Evolutionary conservation across 257 asterid genomes (phyloP).

Genomic region (Solanum commersonii): DNA sequence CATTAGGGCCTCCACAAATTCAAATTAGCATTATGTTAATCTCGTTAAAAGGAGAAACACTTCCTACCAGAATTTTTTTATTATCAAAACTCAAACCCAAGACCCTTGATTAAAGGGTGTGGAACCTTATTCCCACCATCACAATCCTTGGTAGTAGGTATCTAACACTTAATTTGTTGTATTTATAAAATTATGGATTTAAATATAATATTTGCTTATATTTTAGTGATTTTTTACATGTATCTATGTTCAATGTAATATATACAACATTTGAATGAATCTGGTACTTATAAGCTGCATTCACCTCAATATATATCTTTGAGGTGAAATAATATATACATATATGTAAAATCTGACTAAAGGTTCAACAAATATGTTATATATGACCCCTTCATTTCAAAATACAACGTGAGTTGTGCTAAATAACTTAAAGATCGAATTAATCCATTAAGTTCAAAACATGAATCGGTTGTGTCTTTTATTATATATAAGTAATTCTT

Average conservation of each 20-base stretch:
- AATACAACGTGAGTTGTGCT: not conserved
- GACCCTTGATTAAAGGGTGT: not conserved
- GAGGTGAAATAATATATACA: not conserved
- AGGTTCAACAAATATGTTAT: not conserved
- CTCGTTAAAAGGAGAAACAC: not conserved
- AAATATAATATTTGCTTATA: not conserved
- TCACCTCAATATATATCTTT: not conserved
- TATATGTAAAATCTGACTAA: not conserved
- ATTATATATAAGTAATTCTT: not conserved
- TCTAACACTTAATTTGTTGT: not conserved
- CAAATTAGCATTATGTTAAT: not conserved
- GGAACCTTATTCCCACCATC: not conserved
- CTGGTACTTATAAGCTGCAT: not conserved
- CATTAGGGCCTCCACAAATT: not conserved
- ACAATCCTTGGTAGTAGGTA: not conserved
- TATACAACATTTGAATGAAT: rapidly evolving
- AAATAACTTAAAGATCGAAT: not conserved
- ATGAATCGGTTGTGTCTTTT: not conserved
- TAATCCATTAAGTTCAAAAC: not conserved
- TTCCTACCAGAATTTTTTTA: not conserved
- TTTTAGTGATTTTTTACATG: not conserved
- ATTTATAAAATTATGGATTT: not conserved
- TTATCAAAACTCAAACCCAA: not conserved
- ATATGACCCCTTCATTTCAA: not conserved
- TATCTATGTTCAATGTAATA: not conserved